Evolutionary conservation across 352 stramenopile species (phyloP), one percentile per base, ranked within the genome.

Genomic region (Globisporangium lucens): DNA sequence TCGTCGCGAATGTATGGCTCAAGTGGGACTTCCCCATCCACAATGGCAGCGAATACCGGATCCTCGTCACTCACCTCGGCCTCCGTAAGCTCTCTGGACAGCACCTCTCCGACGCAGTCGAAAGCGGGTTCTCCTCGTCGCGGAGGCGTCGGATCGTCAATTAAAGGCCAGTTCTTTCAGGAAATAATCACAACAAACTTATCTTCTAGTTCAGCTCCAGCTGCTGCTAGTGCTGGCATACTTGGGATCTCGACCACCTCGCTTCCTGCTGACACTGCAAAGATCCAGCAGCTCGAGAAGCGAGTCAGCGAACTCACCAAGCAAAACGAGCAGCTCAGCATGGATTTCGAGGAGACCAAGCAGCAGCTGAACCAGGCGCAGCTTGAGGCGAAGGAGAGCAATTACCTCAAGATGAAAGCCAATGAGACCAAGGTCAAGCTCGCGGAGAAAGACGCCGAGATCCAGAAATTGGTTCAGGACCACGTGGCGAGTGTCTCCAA

Each of bases 321-420:
- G 56, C 72, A 73, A 9, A 65, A 58, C 47, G 68, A 76, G 24
- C 52, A 63, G 59, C 58, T 47, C 51, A 66, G 47, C 49, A 52
- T 52, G 30, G 66, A 71, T 7, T 36, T 63, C 12, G 56, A 53
- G 6, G 73, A 72, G 12, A 69, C 60, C 29, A 68, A 62, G n/a
- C 61, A 61, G 43, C 61, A 83, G 36, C 69, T 80, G 15, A 69
- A 76, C 13, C 61, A 68, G 3, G 73, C 71, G n/a, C 67, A 74
- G n/a, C 64, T 73, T 8, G 78, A 84, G 53, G 78, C 78, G 9
- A 84, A 84, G 58, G 78, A 87, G 53, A 79, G 70, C 61, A 80
- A 81, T 58, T 87, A 87, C 64, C 69, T 79, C 35, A 79, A 81
- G 52, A 87, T 84, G 78, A 87, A 87, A 68, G 69, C 73, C 33